A percentile compares a stretch with the other conserved stretches of the same genome.
These are phyloP conservation scores for Herpetospermum pedunculosum DNA, from an alignment of 306 rosid species.

Conservation along the genomic window DNA sequence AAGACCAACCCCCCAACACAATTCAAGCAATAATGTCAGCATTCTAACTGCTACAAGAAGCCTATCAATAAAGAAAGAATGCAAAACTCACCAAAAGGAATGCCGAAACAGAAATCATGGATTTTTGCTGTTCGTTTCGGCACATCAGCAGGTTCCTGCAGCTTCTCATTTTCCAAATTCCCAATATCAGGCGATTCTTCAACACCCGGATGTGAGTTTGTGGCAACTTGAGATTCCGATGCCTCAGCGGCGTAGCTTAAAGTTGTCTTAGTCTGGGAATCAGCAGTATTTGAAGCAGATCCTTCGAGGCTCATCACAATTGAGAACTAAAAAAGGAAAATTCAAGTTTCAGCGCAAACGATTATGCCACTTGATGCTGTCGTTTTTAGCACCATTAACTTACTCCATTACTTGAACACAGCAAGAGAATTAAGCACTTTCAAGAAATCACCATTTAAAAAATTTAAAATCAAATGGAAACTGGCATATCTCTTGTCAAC, in stretches of 20 bases:
- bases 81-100: slow-evolving; percentile 66
- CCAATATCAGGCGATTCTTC: slow-evolving; percentile 21
- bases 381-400: not conserved
- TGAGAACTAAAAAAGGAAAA: slow-evolving; percentile 33
- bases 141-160: slow-evolving; percentile 18
- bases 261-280: slow-evolving; percentile 29
- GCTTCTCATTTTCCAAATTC: slow-evolving; percentile 22
- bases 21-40: not conserved
- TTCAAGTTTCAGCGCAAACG: not conserved
- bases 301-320: slow-evolving; percentile 47
- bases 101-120: slow-evolving; percentile 95
- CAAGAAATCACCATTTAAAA: not conserved
- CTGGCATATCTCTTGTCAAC: not conserved
- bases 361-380: not conserved
- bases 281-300: slow-evolving; percentile 26
- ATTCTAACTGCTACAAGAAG: not conserved
- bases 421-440: not conserved
- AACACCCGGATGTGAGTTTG: slow-evolving; percentile 20
- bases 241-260: slow-evolving; percentile 30
- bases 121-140: slow-evolving; percentile 50
- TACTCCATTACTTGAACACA: not conserved
- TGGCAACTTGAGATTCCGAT: slow-evolving; percentile 21
- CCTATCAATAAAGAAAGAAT: not conserved
- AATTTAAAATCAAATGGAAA: not conserved
- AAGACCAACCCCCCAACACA: not conserved